A percentile compares a stretch with the other conserved stretches of the same genome.
These are phyloP conservation scores for Pythium brassicae DNA, from an alignment of 352 stramenopile genomes.

Conservation along the genomic window DNA sequence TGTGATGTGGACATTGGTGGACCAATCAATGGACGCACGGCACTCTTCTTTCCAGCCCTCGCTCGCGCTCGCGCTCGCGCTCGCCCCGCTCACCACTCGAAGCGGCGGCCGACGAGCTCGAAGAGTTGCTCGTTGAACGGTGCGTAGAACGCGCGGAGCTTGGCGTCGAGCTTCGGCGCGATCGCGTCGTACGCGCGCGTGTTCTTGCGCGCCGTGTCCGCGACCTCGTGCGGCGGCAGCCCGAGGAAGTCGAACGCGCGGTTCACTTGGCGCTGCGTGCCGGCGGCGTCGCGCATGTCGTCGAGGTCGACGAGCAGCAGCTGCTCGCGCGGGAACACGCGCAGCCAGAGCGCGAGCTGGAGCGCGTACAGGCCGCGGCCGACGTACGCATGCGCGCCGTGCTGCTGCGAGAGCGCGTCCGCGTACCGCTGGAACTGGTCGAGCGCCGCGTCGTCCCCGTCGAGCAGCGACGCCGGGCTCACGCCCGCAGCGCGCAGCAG, in stretches of 20 bases:
- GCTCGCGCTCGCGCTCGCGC: slow-evolving; percentile 3
- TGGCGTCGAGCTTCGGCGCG: slow-evolving; percentile 18
- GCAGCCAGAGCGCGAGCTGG: slow-evolving; percentile 88
- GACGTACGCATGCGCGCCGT: slow-evolving; percentile 82
- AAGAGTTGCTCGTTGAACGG: slow-evolving; percentile 68
- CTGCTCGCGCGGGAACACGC: slow-evolving; percentile 78
- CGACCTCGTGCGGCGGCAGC: slow-evolving; percentile 20
- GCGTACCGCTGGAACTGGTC: slow-evolving; percentile 43
- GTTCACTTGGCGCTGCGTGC: slow-evolving; percentile 28
- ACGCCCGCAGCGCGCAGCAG: slow-evolving; percentile 42
- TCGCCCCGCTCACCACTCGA: slow-evolving; percentile 18
- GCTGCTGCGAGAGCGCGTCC: slow-evolving; percentile 31
- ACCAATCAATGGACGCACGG: too few relatives aligned
- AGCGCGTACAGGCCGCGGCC: slow-evolving; percentile 90
- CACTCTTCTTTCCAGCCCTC: background rate
- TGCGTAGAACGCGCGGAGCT: slow-evolving; percentile 58
- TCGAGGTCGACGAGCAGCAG: slow-evolving; percentile 88
- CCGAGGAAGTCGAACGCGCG: slow-evolving; percentile 50
- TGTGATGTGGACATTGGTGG: too few relatives aligned
- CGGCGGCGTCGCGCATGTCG: slow-evolving; percentile 58
- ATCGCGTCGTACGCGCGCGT: slow-evolving; percentile 52
- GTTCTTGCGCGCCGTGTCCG: slow-evolving; percentile 63
- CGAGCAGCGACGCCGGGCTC: slow-evolving; percentile 10
- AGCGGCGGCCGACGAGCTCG: slow-evolving; percentile 40
- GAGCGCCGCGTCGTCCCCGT: slow-evolving; percentile 13